A percentile compares a stretch with the other conserved stretches of the same genome.
phyloP scores from a whole-genome alignment of 257 asterid genomes.

The Plectranthus barbatus region DNA sequence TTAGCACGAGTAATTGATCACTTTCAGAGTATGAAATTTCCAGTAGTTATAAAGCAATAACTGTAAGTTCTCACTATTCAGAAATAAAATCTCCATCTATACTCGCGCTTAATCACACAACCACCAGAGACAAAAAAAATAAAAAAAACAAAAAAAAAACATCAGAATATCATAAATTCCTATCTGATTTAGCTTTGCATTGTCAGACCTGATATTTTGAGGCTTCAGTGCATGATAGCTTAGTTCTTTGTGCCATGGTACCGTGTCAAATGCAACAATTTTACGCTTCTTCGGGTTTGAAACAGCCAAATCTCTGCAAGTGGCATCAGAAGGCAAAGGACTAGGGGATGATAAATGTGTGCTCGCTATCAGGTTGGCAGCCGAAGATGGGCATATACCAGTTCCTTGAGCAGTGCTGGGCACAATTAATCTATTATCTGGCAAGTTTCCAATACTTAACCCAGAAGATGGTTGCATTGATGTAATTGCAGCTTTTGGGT shows the following conservation, averaged over 20 bases:
- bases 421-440: conserved; percentile 20
- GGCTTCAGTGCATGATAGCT: conserved; percentile 16
- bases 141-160: not conserved
- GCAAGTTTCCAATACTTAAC: conserved; percentile 22
- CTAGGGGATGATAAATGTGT: conserved; percentile 20
- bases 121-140: not conserved
- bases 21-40: not conserved
- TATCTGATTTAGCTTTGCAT: not conserved
- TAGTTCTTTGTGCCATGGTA: conserved; percentile 76
- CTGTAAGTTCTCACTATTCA: not conserved
- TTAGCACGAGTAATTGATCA: conserved; percentile 5
- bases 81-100: not conserved
- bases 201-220: conserved; percentile 43
- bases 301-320: conserved; percentile 23
- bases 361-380: conserved; percentile 15
- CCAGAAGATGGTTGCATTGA: conserved; percentile 23
- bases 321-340: conserved; percentile 26
- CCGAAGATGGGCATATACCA: conserved; percentile 25
- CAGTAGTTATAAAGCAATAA: not conserved
- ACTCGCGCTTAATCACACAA: not conserved
- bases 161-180: not conserved
- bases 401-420: conserved; percentile 26
- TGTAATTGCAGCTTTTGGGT: conserved; percentile 15
- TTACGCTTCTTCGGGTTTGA: conserved; percentile 51
- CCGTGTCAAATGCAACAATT: conserved; percentile 25